Evolutionary conservation across 2,329 filamentous ascomycete species (phyloP), one percentile per base, ranked within the genome.

Genomic region (Colletotrichum cuscutae): DNA sequence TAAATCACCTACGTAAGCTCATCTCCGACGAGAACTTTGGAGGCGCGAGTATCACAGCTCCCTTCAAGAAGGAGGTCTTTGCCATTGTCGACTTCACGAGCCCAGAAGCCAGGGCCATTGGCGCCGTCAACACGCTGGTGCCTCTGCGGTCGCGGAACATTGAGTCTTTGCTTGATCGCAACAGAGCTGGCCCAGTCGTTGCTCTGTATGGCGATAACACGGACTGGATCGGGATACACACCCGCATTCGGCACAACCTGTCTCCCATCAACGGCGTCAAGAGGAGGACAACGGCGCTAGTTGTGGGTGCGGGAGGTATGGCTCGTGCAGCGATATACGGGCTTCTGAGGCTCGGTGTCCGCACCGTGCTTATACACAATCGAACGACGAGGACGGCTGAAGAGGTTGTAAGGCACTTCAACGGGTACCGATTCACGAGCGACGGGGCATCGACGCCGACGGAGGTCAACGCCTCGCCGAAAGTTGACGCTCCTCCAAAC

Each of bases 171-270:
- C 81, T 83, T 15, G 86, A 89, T 71, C 85, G 89, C 67, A 91
- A 91, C 74, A 86, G 90, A 57, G 87, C 90, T 0, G 92, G 93
- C 0, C 89, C 90, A 0, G 89, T 94, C 9, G 88, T 89, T 74
- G 92, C 91, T 0, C 84, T 95, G 0, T 94, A 94, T 74, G 94
- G 93, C 1, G 93, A 95, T 71, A 95, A 95, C 71, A 95, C 93
- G 0, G 93, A 95, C 79, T 95, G 93, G 91, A 92, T 95, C 35
- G 93, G 93, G 3, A 93, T 95, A 53, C 86, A 91, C 64, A 92
- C 92, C 3, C 94, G 92, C 77, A 89, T 95, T 56, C 88, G 91
- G 5, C 87, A 92, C 32, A 92, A 92, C 2, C 84, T 95, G 1
- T 95, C 93, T 0, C 93, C 93, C 0, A 91, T 92, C 4, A 92